A percentile compares a stretch with the other conserved stretches of the same genome.
phyloP scores from a whole-genome alignment of 2,329 filamentous ascomycete genomes.

The Podosphaera fusca region DNA sequence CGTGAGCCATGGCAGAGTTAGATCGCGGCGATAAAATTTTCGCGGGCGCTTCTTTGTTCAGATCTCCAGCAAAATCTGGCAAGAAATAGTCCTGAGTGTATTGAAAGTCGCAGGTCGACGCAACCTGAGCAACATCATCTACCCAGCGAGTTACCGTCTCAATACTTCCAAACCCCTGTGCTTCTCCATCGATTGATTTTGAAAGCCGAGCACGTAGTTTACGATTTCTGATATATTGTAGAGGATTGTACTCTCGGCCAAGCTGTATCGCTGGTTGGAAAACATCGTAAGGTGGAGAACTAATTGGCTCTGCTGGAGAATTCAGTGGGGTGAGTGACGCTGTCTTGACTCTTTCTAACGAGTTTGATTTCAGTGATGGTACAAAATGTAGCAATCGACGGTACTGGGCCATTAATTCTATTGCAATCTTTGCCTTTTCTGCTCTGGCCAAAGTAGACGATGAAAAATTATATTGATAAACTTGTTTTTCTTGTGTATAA shows the following conservation, averaged over 20 bases:
- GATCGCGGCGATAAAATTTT: slow-evolving; percentile 18
- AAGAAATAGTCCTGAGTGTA: background rate
- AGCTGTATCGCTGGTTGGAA: slow-evolving; percentile 13
- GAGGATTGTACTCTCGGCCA: slow-evolving; percentile 64
- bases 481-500: slow-evolving; percentile 21
- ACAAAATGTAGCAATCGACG: slow-evolving; percentile 56
- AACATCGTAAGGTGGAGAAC: background rate
- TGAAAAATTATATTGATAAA: slow-evolving; percentile 45
- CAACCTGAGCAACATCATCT: slow-evolving; percentile 28
- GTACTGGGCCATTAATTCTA: slow-evolving; percentile 74
- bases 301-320: background rate
- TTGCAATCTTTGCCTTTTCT: slow-evolving; percentile 61
- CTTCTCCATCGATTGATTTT: slow-evolving; percentile 47
- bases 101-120: slow-evolving; percentile 7
- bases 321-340: background rate
- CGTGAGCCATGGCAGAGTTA: slow-evolving; percentile 15
- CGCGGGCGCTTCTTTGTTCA: slow-evolving; percentile 9
- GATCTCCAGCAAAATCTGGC: slow-evolving; percentile 17
- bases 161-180: slow-evolving; percentile 56
- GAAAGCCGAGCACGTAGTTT: slow-evolving; percentile 64
- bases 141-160: slow-evolving; percentile 55
- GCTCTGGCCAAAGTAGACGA: slow-evolving; percentile 59
- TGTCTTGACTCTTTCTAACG: background rate
- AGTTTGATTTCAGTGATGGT: slow-evolving; percentile 37
- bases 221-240: slow-evolving; percentile 81